Percentiles rank a stretch among this genome's conserved stretches.
phyloP scores from a whole-genome alignment of 257 asterid genomes.

The Marsdenia floribunda region DNA sequence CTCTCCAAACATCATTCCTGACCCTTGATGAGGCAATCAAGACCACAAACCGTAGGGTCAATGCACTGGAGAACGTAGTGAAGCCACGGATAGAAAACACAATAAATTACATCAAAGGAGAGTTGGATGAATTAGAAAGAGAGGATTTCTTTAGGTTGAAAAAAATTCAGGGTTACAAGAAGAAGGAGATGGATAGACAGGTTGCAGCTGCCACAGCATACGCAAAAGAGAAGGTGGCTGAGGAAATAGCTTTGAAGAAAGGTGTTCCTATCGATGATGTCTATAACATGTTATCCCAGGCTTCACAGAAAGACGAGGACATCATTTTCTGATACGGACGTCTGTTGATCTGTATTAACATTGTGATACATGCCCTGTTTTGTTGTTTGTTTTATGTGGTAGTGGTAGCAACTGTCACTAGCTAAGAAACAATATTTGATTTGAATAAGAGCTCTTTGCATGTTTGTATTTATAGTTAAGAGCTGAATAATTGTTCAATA shows the following conservation, averaged over 20 bases:
- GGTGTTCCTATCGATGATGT: constrained; percentile 30
- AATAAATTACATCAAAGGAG: constrained; percentile 42
- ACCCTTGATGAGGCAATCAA: constrained; percentile 50
- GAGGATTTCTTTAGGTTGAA: constrained; percentile 50
- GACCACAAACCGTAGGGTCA: constrained; percentile 51
- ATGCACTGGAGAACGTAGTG: constrained; percentile 46
- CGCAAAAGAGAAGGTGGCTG: constrained; percentile 32
- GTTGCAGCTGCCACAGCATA: constrained; percentile 31
- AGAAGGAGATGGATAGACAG: constrained; percentile 34
- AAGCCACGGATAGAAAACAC: constrained; percentile 50
- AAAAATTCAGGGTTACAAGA: constrained; percentile 50
- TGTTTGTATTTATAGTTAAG: constrained; percentile 18
- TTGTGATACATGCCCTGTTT: constrained; percentile 5
- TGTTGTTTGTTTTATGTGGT: constrained; percentile 14
- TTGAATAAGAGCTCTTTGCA: constrained; percentile 22
- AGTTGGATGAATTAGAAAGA: constrained; percentile 46
- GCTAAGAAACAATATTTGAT: background rate
- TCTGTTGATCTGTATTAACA: constrained; percentile 2
- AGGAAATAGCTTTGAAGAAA: constrained; percentile 27
- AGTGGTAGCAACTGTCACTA: constrained; percentile 7
- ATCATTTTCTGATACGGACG: constrained; percentile 35
- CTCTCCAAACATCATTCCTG: constrained; percentile 46
- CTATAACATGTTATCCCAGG: constrained; percentile 21
- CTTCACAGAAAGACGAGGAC: constrained; percentile 34
- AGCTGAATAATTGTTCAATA: constrained; percentile 5